Evolutionary conservation across 805 yeast genomes (phyloP).

Genomic region (Zygoascus bituminiphila): DNA sequence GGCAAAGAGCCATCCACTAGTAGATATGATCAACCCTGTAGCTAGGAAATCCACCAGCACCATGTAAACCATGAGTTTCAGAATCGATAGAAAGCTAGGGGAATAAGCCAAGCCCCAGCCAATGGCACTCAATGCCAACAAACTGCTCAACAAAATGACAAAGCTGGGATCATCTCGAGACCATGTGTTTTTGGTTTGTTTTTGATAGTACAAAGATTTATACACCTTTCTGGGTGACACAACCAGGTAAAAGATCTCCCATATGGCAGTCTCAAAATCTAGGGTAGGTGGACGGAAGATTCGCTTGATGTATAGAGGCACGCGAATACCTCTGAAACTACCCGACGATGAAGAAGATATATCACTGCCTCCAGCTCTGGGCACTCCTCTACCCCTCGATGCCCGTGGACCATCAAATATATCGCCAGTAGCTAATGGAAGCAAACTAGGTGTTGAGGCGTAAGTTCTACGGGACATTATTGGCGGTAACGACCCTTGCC

Average conservation of each 20-base stretch:
- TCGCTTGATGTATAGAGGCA: slow-evolving; percentile 30
- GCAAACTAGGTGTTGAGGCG: slow-evolving; percentile 7
- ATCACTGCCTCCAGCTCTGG: not conserved
- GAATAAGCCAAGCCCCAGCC: slow-evolving; percentile 88
- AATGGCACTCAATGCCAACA: slow-evolving; percentile 64
- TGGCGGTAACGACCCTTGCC: no score
- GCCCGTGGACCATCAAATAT: slow-evolving; percentile 3
- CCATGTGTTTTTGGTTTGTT: slow-evolving; percentile 71
- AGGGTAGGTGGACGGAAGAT: slow-evolving; percentile 67
- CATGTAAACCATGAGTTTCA: slow-evolving; percentile 70
- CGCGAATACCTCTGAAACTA: slow-evolving; percentile 7
- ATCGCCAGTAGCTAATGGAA: slow-evolving; percentile 10
- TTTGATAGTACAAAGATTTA: slow-evolving; percentile 71
- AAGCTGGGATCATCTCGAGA: slow-evolving; percentile 92
- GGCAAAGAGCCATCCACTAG: slow-evolving; percentile 64
- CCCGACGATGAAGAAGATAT: not conserved
- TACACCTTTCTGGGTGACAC: slow-evolving; percentile 75
- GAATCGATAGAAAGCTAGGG: slow-evolving; percentile 50
- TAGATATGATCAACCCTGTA: slow-evolving; percentile 60
- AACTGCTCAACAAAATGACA: slow-evolving; percentile 57
- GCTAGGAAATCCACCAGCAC: slow-evolving; percentile 74
- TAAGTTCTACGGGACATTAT: slow-evolving; percentile 11
- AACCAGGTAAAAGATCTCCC: slow-evolving; percentile 77
- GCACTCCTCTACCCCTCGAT: not conserved
- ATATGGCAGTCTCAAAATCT: slow-evolving; percentile 86